Evolutionary conservation across 768 basidiomycete species (phyloP), one percentile per base, ranked within the genome.

Genomic region (Russula olivacea): DNA sequence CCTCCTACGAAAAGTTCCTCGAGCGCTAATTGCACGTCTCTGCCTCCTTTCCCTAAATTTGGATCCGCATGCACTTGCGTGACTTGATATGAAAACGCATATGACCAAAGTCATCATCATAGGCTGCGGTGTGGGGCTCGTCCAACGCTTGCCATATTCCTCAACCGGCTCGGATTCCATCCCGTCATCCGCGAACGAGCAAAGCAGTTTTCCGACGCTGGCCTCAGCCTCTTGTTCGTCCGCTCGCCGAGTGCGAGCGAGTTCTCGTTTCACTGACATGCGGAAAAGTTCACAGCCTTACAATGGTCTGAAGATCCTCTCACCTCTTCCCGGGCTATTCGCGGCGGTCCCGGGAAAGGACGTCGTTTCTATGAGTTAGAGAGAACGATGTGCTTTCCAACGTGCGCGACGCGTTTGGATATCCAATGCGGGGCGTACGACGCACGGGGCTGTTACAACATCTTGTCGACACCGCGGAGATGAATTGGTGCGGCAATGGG

Each of bases 401-500:
- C 4, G 54, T 73, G n/a, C 60, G 63, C 55, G 58, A 63, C 11
- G 55, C 63, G 41, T 68, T 67, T 57, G 73, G 75, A 2, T 67
- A 71, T 52, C 66, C 68, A 11, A 51, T 77, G 66, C 66, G 69
- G 4, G 77, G 75, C 19, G 69, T 76, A 21, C 68, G 69, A 34
- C 71, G 77, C 38, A 64, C 69, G 10, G 67, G 65, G 21, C 71
- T 79, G 63, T 72, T 74, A 30, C 63, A 64, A 30, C 63, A 71
- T 2, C 70, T 77, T 19, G 45, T 74, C 50, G 69, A 74, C 32
- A 69, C 65, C 11, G 76, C 74, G 4, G 59, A 73, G 47, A 66
- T 69, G 55, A 77, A 77, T 61, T 64, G 74, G 48, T 79, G 72
- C 55, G 77, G 75, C 11, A 68, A 77, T 49, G 76, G 72, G 9